Conservation (phyloP, 1,284 basidiomycete genomes). For the Rhodotorula sp. region DNA sequence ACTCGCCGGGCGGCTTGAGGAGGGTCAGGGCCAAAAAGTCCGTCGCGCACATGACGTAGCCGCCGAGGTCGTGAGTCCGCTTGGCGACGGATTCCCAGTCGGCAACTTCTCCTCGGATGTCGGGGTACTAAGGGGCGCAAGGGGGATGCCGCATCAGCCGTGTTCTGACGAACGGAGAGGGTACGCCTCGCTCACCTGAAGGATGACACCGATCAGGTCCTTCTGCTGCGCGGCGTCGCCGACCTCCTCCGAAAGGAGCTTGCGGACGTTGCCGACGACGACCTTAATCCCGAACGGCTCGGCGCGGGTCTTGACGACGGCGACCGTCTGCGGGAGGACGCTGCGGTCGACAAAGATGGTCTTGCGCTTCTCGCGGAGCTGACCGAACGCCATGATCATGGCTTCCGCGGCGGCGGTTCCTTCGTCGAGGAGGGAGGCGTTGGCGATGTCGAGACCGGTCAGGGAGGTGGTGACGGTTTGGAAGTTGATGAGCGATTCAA, state of each 20-base stretch:
- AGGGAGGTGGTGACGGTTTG: conserved; percentile 96
- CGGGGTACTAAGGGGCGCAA: conserved; percentile 57
- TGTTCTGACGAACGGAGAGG: too few species aligned
- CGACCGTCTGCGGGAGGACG: conserved; percentile 80
- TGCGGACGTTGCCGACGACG: conserved; percentile 62
- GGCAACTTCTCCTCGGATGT: conserved; percentile 79
- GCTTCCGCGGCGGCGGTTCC: conserved; percentile 90
- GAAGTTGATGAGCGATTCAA: conserved; percentile 95
- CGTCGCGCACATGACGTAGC: conserved; percentile 79
- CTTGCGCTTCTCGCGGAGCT: conserved; percentile 66
- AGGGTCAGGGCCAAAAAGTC: conserved; percentile 90
- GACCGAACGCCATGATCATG: conserved; percentile 76
- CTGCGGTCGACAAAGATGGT: conserved; percentile 79
- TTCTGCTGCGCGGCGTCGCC: conserved; percentile 55
- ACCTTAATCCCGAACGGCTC: conserved; percentile 85
- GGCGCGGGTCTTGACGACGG: conserved; percentile 80
- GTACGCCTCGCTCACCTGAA: conserved; percentile 57
- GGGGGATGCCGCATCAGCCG: conserved; percentile 52
- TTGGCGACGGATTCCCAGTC: conserved; percentile 71
- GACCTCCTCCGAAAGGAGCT: conserved; percentile 54
- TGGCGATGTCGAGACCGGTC: conserved; percentile 90
- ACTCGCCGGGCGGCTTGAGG: conserved; percentile 94
- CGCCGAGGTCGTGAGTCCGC: conserved; percentile 71
- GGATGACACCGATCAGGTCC: conserved; percentile 78
- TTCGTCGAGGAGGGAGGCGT: conserved; percentile 73